Base-by-base conservation (phyloP, 805 yeast species). In the Jamesozyma jinghongensis region DNA sequence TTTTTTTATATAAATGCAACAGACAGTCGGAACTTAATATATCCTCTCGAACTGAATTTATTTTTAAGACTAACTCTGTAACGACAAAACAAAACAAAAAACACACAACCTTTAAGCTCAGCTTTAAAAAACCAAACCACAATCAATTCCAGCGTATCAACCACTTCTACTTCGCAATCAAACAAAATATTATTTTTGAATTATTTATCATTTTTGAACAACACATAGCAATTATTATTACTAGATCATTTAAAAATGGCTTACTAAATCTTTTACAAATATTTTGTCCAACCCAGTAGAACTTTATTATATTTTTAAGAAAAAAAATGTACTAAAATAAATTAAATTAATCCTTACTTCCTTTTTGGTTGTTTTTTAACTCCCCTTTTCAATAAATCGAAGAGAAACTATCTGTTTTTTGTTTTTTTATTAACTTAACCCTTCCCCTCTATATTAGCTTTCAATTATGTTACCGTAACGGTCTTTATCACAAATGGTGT, bases 161-260 rank as follows among this genome's bases (percentile, higher is more conserved):
- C 35, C 43, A 29, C 36, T 37, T 42, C 46, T 39, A 43, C 37
- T 44, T 37, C 53, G 53, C 53, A 44, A 49, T 45, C 52, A 48
- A 7, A 34, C 45, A 43, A 37, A 41, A 42, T 40, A 43, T 47
- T 36, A 38, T 40, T 32, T 39, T 40, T 32, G 31, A 37, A 38
- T 40, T 41, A 37, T 36, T 31, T 36, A 38, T 33, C 33, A 27
- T 26, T 26, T 18, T 30, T 25, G 19, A 31, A 7, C 32, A 16
- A 19, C 22, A 19, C 26, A 11, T 27, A 20, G 28, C 29, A 41
- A 31, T 27, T 12, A 38, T 36, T 31, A 40, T 35, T 36, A 35
- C 22, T 33, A 18, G 19, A 37, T 14, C 32, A 40, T 22, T 22
- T 41, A 37, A 51, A 49, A 48, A 52, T 52, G 57, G 49, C 54